A percentile compares a stretch with the other conserved stretches of the same genome.
phyloP scores from a whole-genome alignment of 2,329 filamentous ascomycete species.

The Claviceps fusiformis region DNA sequence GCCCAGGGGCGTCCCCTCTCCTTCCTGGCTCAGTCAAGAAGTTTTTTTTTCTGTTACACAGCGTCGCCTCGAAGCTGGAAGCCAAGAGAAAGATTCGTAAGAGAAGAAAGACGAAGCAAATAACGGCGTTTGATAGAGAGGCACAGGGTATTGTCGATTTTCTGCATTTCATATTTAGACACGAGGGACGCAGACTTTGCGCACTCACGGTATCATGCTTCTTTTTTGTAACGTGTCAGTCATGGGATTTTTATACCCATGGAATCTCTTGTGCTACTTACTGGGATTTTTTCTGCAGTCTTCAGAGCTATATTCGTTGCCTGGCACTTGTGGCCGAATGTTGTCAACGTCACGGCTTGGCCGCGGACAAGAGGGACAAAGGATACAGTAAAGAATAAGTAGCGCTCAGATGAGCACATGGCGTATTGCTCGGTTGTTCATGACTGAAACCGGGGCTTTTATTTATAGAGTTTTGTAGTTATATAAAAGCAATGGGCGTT shows the following conservation, averaged over 20 bases:
- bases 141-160: conserved; percentile 9
- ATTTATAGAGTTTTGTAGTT: conserved; percentile 4
- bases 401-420: background rate
- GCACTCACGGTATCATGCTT: conserved; percentile 5
- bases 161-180: conserved; percentile 9
- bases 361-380: background rate
- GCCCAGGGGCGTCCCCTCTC: background rate
- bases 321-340: background rate
- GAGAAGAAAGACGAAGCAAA: conserved; percentile 5
- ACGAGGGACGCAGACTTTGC: conserved; percentile 4
- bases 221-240: conserved; percentile 5
- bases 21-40: background rate
- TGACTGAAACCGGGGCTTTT: background rate
- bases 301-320: background rate
- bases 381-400: background rate
- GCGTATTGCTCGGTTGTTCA: background rate
- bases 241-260: background rate
- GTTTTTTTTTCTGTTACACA: background rate
- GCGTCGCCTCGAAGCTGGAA: background rate
- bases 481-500: background rate
- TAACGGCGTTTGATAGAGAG: conserved; percentile 20
- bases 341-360: background rate
- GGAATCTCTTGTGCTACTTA: background rate
- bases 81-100: background rate
- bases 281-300: background rate